These are phyloP conservation scores for Termitomyces sp. DNA, from an alignment of 768 basidiomycete genomes.

Conservation along the genomic window DNA sequence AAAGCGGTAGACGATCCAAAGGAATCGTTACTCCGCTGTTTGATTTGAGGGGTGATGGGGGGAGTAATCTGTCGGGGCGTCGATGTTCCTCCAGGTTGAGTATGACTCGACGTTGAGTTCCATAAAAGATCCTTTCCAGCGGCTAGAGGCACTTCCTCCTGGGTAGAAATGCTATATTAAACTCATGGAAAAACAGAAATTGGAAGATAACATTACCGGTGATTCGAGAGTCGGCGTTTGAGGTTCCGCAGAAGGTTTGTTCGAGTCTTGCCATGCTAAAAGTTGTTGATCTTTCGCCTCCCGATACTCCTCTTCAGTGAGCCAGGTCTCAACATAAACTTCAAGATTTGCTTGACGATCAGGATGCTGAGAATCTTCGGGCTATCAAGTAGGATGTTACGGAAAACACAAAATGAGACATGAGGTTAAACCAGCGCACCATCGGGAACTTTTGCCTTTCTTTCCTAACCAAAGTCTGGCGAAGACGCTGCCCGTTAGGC, in stretches of 20 bases:
- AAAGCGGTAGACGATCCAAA: conserved; percentile 43
- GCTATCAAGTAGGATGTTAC: conserved; percentile 33
- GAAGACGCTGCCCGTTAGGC: conserved; percentile 60
- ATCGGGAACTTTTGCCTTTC: conserved; percentile 64
- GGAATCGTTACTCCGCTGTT: conserved; percentile 21
- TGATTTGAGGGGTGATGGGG: conserved; percentile 16
- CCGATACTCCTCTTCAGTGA: conserved; percentile 67
- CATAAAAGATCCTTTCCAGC: conserved; percentile 68
- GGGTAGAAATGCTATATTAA: conserved; percentile 4
- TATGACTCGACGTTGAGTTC: conserved; percentile 42
- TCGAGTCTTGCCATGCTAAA: conserved; percentile 66
- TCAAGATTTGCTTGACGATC: conserved; percentile 64
- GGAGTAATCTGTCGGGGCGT: conserved; percentile 27
- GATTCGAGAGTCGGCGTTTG: conserved; percentile 33
- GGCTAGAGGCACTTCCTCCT: conserved; percentile 14
- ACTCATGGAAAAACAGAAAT: conserved; percentile 1
- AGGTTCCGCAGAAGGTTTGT: conserved; percentile 36
- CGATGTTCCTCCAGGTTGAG: conserved; percentile 23
- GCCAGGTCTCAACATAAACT: conserved; percentile 75
- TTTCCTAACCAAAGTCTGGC: conserved; percentile 68
- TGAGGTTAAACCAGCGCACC: conserved; percentile 37
- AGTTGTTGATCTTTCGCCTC: conserved; percentile 54
- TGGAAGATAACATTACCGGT: conserved; percentile 19
- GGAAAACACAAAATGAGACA: background rate
- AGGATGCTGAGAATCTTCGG: conserved; percentile 72